Percentiles rank a stretch among this genome's conserved stretches.
These are phyloP conservation scores for Eutrema salsugineum DNA, from an alignment of 441 rosid genomes.

Conservation along the genomic window DNA sequence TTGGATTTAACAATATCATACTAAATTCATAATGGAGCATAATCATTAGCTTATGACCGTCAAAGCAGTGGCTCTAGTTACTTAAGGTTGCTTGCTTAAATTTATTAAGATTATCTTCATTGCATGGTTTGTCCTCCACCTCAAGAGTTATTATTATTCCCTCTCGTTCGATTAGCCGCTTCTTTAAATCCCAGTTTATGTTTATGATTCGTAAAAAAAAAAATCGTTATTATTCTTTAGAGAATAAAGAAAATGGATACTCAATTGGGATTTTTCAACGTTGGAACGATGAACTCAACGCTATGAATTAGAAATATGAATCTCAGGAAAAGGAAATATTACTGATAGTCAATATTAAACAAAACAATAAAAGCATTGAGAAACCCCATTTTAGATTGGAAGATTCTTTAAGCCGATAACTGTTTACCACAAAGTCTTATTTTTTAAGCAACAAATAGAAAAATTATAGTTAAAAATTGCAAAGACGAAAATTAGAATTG, in stretches of 20 bases:
- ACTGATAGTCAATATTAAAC: neutral
- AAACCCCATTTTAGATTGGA: neutral
- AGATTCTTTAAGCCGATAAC: too few species aligned
- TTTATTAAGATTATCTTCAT: slow-evolving; percentile 24
- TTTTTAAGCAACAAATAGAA: too few species aligned
- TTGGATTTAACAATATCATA: slow-evolving; percentile 1
- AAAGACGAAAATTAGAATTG: too few species aligned
- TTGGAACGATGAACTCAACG: neutral
- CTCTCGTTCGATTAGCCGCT: slow-evolving; percentile 22
- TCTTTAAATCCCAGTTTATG: neutral
- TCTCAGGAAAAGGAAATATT: neutral
- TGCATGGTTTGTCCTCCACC: slow-evolving; percentile 6
- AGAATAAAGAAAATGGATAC: neutral
- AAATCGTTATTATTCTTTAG: neutral
- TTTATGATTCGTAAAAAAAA: neutral
- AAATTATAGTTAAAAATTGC: too few species aligned
- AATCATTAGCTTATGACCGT: slow-evolving; percentile 33
- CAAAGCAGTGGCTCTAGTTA: slow-evolving; percentile 35
- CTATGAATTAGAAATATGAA: neutral
- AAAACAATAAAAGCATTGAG: neutral
- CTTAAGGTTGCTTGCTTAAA: slow-evolving; percentile 6
- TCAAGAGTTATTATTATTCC: slow-evolving; percentile 8
- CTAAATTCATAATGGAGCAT: slow-evolving; percentile 24
- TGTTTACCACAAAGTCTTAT: too few species aligned
- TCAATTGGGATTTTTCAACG: neutral